Conservation (phyloP, 2,329 filamentous ascomycete genomes). For the Neonectria ditissima region DNA sequence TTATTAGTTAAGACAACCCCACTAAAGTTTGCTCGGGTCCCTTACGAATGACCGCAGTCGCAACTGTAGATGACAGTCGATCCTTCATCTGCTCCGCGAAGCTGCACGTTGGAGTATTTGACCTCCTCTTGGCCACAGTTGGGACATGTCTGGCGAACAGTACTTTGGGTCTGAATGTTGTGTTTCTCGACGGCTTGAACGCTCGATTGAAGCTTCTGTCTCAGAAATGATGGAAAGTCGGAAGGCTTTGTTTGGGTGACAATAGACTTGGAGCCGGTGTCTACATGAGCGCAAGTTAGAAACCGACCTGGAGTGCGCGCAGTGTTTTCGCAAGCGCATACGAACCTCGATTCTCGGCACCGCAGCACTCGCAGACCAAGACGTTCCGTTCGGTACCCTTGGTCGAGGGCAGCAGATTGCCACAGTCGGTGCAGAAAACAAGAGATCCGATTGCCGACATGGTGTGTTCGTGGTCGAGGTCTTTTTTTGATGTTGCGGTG, state of each 20-base stretch:
- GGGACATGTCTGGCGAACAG: conserved; percentile 76
- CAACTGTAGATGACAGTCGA: conserved; percentile 92
- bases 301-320: conserved; percentile 1
- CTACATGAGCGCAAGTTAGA: conserved; percentile 54
- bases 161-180: conserved; percentile 80
- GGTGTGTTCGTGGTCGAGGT: conserved; percentile 37
- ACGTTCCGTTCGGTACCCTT: conserved; percentile 81
- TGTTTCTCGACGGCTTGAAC: conserved; percentile 84
- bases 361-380: conserved; percentile 87
- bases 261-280: conserved; percentile 80
- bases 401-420: conserved; percentile 86
- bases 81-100: conserved; percentile 94
- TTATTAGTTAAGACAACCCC: conserved; percentile 39
- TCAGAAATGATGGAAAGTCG: conserved; percentile 90
- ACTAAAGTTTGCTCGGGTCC: conserved; percentile 27
- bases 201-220: conserved; percentile 85
- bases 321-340: conserved; percentile 18
- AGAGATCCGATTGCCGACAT: conserved; percentile 94
- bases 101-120: conserved; percentile 84
- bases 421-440: conserved; percentile 93
- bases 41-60: conserved; percentile 85
- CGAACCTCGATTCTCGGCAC: conserved; percentile 83
- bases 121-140: conserved; percentile 87
- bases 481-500: conserved; percentile 21
- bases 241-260: conserved; percentile 87